Evolutionary conservation across 768 basidiomycete species (phyloP).

Genomic region (Tricholoma sp.): DNA sequence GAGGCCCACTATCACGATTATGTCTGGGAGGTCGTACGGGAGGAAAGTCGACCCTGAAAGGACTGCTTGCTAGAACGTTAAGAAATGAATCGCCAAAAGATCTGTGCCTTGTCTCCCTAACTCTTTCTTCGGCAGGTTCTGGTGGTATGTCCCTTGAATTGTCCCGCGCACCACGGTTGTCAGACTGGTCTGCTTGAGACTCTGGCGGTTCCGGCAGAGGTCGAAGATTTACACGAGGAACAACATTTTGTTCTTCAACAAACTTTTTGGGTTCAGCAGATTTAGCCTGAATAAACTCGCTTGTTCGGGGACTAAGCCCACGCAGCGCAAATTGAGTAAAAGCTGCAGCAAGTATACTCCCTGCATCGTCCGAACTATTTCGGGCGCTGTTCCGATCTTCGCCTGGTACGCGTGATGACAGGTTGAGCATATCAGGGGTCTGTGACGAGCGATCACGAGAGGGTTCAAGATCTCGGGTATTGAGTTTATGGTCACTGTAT

Average conservation of each 20-base stretch:
- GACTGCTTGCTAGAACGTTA: constrained; percentile 7
- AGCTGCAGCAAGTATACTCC: constrained; percentile 14
- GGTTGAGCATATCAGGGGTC: constrained; percentile 1
- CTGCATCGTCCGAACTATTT: constrained; percentile 16
- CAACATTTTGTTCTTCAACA: neutral
- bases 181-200: neutral
- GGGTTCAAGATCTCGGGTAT: neutral
- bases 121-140: neutral
- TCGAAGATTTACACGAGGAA: neutral
- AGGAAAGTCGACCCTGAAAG: constrained; percentile 10
- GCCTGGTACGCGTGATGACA: constrained; percentile 5
- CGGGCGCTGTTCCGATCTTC: constrained; percentile 18
- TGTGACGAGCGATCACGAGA: neutral
- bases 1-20: neutral
- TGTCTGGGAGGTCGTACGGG: neutral
- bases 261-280: neutral
- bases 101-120: neutral
- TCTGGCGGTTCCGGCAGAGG: neutral
- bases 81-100: neutral
- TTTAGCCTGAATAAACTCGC: neutral
- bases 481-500: constrained; percentile 11
- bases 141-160: neutral
- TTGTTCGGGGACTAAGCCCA: constrained; percentile 19
- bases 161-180: neutral
- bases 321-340: constrained; percentile 20